A percentile compares a stretch with the other conserved stretches of the same genome.
Evolutionary conservation across 495 filamentous ascomycete genomes (phyloP).

Genomic region (Penicillium cataractarum): DNA sequence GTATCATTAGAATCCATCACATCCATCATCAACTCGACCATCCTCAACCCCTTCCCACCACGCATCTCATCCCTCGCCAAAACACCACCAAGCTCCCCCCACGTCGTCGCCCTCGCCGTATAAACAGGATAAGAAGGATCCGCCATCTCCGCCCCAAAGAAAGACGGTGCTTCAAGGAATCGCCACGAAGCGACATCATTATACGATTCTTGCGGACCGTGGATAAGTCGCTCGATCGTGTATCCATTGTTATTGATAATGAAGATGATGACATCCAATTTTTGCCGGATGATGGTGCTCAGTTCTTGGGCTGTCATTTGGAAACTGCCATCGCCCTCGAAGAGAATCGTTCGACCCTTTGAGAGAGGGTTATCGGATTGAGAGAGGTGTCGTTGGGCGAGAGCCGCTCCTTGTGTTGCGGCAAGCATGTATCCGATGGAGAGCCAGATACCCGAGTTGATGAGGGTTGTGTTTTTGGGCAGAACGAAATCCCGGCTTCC

Average conservation of each 20-base stretch:
- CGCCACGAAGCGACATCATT: slow-evolving; percentile 55
- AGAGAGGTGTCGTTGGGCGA: slow-evolving; percentile 40
- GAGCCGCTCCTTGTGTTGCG: slow-evolving; percentile 43
- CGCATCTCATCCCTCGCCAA: background rate
- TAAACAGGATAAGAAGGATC: slow-evolving; percentile 4
- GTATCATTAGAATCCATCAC: slow-evolving; percentile 10
- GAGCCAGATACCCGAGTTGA: slow-evolving; percentile 39
- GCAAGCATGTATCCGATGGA: slow-evolving; percentile 50
- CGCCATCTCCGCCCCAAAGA: slow-evolving; percentile 1
- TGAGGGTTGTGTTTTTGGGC: slow-evolving; percentile 28
- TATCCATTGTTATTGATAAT: slow-evolving; percentile 75
- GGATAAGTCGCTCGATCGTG: slow-evolving; percentile 72
- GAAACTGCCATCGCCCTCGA: slow-evolving; percentile 80
- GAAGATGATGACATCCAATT: slow-evolving; percentile 70
- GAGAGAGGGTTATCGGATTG: background rate
- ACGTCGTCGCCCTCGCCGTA: slow-evolving; percentile 7
- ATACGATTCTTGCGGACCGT: slow-evolving; percentile 68
- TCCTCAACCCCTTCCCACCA: slow-evolving; percentile 11
- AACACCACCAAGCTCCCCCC: slow-evolving; percentile 8
- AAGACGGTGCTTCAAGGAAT: slow-evolving; percentile 10
- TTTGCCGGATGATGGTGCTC: slow-evolving; percentile 69
- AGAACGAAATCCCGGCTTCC: slow-evolving; percentile 30
- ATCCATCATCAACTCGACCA: slow-evolving; percentile 17
- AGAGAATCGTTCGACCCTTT: slow-evolving; percentile 54
- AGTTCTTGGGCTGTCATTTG: slow-evolving; percentile 79